These are phyloP conservation scores for Vanrija humicola DNA, from an alignment of 1,284 basidiomycete genomes.

Conservation along the genomic window DNA sequence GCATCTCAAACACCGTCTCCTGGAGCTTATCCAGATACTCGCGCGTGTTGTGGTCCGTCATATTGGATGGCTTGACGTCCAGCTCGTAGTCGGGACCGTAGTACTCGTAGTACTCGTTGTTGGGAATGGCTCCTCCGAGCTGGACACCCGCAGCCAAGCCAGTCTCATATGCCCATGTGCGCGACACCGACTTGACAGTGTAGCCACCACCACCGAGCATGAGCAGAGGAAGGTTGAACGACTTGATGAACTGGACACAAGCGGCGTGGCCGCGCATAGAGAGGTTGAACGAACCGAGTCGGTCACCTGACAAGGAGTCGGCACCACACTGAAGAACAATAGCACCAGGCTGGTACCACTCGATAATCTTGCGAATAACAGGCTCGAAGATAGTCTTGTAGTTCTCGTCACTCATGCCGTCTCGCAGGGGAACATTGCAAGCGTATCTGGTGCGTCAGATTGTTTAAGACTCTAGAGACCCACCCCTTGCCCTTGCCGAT, in stretches of 20 bases:
- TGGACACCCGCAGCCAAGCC: slow-evolving; percentile 94
- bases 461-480: not conserved
- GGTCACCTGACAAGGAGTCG: slow-evolving; percentile 96
- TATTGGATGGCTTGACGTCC: slow-evolving; percentile 94
- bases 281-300: slow-evolving; percentile 91
- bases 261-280: slow-evolving; percentile 98
- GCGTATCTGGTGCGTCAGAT: slow-evolving; percentile 58
- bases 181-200: slow-evolving; percentile 95
- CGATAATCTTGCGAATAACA: slow-evolving; percentile 92
- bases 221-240: slow-evolving; percentile 87
- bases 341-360: slow-evolving; percentile 90
- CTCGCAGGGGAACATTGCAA: slow-evolving; percentile 89
- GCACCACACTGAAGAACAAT: slow-evolving; percentile 97
- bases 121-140: slow-evolving; percentile 82
- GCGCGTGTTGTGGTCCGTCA: slow-evolving; percentile 90
- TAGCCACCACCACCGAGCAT: slow-evolving; percentile 97
- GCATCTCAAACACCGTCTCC: slow-evolving; percentile 83
- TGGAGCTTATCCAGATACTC: slow-evolving; percentile 92
- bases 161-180: slow-evolving; percentile 98
- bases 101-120: slow-evolving; percentile 98
- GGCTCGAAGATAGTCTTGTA: slow-evolving; percentile 96
- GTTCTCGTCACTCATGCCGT: slow-evolving; percentile 93
- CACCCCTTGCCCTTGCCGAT: slow-evolving; percentile 82
- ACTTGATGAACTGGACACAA: slow-evolving; percentile 96
- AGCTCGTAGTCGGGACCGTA: slow-evolving; percentile 97